Evolutionary conservation across 306 rosid species (phyloP).

Genomic region (Mimosa pudica): DNA sequence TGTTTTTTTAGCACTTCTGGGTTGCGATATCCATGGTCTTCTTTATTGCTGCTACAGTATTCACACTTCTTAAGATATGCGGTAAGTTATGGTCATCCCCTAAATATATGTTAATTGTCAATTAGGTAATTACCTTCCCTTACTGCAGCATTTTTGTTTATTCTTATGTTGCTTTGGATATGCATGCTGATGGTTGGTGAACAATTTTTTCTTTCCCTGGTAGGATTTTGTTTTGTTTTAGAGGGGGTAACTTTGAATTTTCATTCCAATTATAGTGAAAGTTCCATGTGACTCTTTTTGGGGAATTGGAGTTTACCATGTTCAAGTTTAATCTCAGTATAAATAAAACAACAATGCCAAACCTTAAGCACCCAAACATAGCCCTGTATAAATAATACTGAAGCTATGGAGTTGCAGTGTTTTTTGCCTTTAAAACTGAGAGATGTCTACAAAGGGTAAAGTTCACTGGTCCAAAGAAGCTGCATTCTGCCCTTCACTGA

Average conservation of each 20-base stretch:
- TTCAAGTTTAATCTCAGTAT: background rate
- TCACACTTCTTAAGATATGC: slow-evolving; percentile 85
- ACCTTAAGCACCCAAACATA: background rate
- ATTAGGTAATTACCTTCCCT: slow-evolving; percentile 22
- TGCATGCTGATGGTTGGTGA: slow-evolving; percentile 5
- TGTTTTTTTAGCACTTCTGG: slow-evolving; percentile 92
- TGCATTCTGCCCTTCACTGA: background rate
- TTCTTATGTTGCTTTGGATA: slow-evolving; percentile 8
- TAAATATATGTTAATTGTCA: slow-evolving; percentile 1
- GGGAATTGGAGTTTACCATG: slow-evolving; percentile 3
- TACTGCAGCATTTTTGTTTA: background rate
- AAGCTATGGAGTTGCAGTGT: background rate
- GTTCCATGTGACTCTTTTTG: background rate
- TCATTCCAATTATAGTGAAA: background rate
- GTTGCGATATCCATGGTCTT: slow-evolving; percentile 97
- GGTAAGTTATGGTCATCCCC: slow-evolving; percentile 59
- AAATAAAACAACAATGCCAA: background rate
- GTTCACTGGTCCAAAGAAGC: background rate
- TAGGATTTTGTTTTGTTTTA: background rate
- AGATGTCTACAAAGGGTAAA: background rate
- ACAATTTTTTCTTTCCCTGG: background rate
- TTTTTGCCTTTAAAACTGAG: background rate
- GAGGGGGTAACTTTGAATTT: background rate
- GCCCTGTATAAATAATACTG: background rate
- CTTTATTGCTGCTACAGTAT: slow-evolving; percentile 84